Conservation (phyloP, 179 eudicot genomes). For the Nepenthes alata region DNA sequence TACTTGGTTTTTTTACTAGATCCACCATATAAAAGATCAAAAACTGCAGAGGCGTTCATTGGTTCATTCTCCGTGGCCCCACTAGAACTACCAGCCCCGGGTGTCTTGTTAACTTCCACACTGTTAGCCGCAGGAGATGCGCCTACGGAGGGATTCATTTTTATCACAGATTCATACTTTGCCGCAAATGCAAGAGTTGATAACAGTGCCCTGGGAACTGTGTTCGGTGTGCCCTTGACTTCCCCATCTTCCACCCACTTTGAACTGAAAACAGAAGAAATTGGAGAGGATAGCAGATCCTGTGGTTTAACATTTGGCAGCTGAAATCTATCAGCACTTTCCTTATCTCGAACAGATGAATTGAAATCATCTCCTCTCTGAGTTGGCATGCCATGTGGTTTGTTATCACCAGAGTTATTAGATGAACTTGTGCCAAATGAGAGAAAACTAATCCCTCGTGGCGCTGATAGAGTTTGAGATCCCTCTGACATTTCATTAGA, state of each 20-base stretch:
- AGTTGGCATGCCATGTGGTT: conserved; percentile 4
- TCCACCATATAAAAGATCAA: conserved; percentile 20
- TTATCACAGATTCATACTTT: conserved; percentile 26
- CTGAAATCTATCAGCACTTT: conserved; percentile 10
- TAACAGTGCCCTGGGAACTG: conserved; percentile 32
- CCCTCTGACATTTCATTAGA: conserved; percentile 12
- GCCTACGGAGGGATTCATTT: conserved; percentile 7
- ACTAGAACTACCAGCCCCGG: conserved; percentile 11
- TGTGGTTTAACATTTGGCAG: conserved; percentile 14
- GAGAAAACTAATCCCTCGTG: conserved; percentile 23
- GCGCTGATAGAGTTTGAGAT: conserved; percentile 13
- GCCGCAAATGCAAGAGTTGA: conserved; percentile 67
- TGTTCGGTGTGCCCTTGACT: conserved; percentile 12
- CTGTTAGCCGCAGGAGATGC: conserved; percentile 2
- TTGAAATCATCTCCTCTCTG: conserved; percentile 5
- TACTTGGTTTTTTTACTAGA: conserved; percentile 5
- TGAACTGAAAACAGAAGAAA: conserved; percentile 11
- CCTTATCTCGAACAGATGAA: conserved; percentile 16
- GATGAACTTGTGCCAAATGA: conserved; percentile 19
- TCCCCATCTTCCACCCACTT: conserved; percentile 8
- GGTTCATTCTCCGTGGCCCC: conserved; percentile 11
- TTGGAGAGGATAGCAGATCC: conserved; percentile 10
- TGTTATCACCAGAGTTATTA: conserved; percentile 9
- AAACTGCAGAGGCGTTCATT: conserved; percentile 22
- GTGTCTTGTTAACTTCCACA: conserved; percentile 9